A percentile compares a stretch with the other conserved stretches of the same genome.
Conservation (phyloP, 2,329 filamentous ascomycete genomes). For the Fusarium sp. region DNA sequence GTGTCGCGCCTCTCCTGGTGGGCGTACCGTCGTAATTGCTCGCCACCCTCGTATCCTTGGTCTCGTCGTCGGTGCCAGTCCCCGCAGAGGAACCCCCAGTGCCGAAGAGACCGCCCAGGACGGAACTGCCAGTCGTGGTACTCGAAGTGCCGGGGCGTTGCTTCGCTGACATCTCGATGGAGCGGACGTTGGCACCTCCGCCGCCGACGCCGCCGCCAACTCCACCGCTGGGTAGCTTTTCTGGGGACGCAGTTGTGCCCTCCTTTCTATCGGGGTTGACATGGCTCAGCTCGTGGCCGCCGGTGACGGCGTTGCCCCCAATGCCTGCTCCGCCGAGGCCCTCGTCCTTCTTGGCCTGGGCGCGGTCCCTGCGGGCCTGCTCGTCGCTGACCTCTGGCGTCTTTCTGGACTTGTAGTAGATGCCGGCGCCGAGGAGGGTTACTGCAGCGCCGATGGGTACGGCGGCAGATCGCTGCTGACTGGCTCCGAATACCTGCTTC, state of each 20-base stretch:
- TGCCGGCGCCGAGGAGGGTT: constrained; percentile 41
- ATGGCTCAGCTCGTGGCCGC: constrained; percentile 50
- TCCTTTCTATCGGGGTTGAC: constrained; percentile 39
- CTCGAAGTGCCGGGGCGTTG: constrained; percentile 24
- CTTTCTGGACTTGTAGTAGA: constrained; percentile 43
- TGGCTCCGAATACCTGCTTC: constrained; percentile 39
- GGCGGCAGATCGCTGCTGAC: constrained; percentile 35
- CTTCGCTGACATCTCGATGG: constrained; percentile 47
- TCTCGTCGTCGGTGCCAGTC: constrained; percentile 21
- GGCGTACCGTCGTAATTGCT: constrained; percentile 37
- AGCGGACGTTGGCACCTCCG: constrained; percentile 49
- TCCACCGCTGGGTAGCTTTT: constrained; percentile 54
- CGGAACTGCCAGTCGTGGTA: constrained; percentile 17
- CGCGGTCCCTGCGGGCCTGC: constrained; percentile 38
- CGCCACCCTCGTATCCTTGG: constrained; percentile 37
- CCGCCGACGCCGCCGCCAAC: constrained; percentile 53
- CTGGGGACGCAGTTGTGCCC: constrained; percentile 43
- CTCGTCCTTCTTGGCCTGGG: constrained; percentile 51
- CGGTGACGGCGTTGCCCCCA: constrained; percentile 50
- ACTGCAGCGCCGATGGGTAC: constrained; percentile 40
- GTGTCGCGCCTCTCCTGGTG: constrained; percentile 25
- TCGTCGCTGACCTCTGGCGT: constrained; percentile 26
- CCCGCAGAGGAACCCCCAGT: constrained; percentile 41
- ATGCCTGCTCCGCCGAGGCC: constrained; percentile 53
- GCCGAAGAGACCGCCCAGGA: constrained; percentile 44